A percentile compares a stretch with the other conserved stretches of the same genome.
These are phyloP conservation scores for Fraxinus albicans DNA, from an alignment of 305 asterid species.

Conservation along the genomic window DNA sequence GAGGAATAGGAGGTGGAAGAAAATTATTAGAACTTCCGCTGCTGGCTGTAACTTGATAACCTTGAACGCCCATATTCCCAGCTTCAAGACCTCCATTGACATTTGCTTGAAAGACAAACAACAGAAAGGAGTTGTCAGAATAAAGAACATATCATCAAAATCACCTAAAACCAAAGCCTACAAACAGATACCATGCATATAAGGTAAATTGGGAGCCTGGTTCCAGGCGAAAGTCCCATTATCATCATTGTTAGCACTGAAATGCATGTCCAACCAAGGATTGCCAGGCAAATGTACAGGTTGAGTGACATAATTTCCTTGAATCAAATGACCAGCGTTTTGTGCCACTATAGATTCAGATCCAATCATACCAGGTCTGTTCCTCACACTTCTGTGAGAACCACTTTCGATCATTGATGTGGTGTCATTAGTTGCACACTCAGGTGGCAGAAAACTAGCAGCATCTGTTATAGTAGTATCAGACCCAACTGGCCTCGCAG, in stretches of 20 bases:
- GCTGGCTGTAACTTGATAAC: conserved; percentile 51
- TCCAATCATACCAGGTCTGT: conserved; percentile 36
- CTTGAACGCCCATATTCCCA: conserved; percentile 49
- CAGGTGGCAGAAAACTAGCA: conserved; percentile 31
- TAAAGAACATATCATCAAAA: conserved; percentile 14
- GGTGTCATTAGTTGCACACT: conserved; percentile 32
- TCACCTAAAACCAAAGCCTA: conserved; percentile 2
- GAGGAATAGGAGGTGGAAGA: conserved; percentile 56
- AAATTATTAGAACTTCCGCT: conserved; percentile 46
- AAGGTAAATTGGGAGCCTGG: conserved; percentile 50
- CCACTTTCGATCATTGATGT: conserved; percentile 31
- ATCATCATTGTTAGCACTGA: conserved; percentile 37
- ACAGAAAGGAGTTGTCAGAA: conserved; percentile 9
- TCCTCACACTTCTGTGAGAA: conserved; percentile 35
- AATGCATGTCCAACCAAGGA: conserved; percentile 47
- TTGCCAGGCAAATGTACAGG: conserved; percentile 55
- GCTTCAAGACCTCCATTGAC: conserved; percentile 45
- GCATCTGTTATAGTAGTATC: conserved; percentile 24
- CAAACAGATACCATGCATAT: conserved; percentile 49
- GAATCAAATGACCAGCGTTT: conserved; percentile 44
- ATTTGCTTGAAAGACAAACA: conserved; percentile 26
- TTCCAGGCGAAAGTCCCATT: conserved; percentile 48
- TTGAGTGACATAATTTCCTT: conserved; percentile 56
- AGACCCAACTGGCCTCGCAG: conserved; percentile 30
- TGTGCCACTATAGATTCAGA: conserved; percentile 45